Conservation (phyloP, 2,329 filamentous ascomycete genomes). For the Paracoccidioides brasiliensis region DNA sequence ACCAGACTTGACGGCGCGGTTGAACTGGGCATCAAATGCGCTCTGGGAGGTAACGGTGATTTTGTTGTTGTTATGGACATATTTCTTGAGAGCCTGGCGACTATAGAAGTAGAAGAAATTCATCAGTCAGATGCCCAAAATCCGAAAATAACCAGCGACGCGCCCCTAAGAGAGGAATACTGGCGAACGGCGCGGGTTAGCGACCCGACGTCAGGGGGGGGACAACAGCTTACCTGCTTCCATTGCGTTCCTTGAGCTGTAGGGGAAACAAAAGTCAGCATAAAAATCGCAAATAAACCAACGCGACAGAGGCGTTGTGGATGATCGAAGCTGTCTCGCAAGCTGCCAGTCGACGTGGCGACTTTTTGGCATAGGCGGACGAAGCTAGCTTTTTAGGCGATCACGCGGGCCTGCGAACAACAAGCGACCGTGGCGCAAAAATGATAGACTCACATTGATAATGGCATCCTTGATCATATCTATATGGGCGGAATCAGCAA, state of each 20-base stretch:
- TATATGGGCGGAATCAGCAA: slow-evolving; percentile 41
- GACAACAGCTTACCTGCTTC: slow-evolving; percentile 51
- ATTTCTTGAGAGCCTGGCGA: slow-evolving; percentile 63
- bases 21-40: slow-evolving; percentile 63
- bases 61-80: slow-evolving; percentile 56
- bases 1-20: slow-evolving; percentile 68
- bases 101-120: slow-evolving; percentile 27
- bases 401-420: slow-evolving; percentile 24
- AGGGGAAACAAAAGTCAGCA: slow-evolving; percentile 37
- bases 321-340: not conserved
- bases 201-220: slow-evolving; percentile 12
- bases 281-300: slow-evolving; percentile 15
- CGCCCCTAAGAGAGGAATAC: not conserved
- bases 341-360: not conserved
- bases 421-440: slow-evolving; percentile 28
- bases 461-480: slow-evolving; percentile 65
- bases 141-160: not conserved
- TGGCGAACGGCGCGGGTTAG: slow-evolving; percentile 8
- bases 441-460: slow-evolving; percentile 51
- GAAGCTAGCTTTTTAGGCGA: too few relatives aligned
- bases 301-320: slow-evolving; percentile 14
- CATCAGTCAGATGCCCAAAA: not conserved
- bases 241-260: slow-evolving; percentile 58
- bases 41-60: slow-evolving; percentile 41
- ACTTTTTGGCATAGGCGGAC: slow-evolving; percentile 16